Evolutionary conservation across 306 rosid species (phyloP).

Genomic region (Cucumis melo): DNA sequence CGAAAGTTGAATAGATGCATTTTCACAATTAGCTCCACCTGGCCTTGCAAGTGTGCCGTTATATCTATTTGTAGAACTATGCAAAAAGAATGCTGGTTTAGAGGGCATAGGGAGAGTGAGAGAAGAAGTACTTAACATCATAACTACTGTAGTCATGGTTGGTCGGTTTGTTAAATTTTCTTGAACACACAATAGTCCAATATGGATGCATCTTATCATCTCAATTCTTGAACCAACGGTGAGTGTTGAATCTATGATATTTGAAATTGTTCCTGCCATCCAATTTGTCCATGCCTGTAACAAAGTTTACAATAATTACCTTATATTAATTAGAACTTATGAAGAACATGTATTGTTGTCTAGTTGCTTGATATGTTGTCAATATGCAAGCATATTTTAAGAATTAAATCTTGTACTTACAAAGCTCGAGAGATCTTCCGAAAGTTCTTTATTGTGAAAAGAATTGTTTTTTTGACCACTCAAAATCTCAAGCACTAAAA

Average conservation of each 20-base stretch:
- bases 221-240: background rate
- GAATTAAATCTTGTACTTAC: background rate
- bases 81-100: constrained; percentile 4
- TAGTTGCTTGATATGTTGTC: background rate
- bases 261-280: background rate
- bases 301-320: background rate
- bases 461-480: background rate
- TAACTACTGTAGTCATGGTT: background rate
- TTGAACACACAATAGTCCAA: constrained; percentile 26
- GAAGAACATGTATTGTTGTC: too few species aligned
- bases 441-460: background rate
- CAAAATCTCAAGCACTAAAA: background rate
- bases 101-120: background rate
- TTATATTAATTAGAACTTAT: background rate
- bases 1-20: background rate
- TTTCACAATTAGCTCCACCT: background rate
- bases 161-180: constrained; percentile 23
- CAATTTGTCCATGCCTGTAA: constrained; percentile 19
- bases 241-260: constrained; percentile 1
- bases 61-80: background rate
- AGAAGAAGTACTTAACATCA: constrained; percentile 6
- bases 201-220: constrained; percentile 15
- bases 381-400: background rate
- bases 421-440: background rate
- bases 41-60: background rate